A percentile compares a stretch with the other conserved stretches of the same genome.
Conservation (phyloP, 306 rosid species). For the Clitoria ternatea region DNA sequence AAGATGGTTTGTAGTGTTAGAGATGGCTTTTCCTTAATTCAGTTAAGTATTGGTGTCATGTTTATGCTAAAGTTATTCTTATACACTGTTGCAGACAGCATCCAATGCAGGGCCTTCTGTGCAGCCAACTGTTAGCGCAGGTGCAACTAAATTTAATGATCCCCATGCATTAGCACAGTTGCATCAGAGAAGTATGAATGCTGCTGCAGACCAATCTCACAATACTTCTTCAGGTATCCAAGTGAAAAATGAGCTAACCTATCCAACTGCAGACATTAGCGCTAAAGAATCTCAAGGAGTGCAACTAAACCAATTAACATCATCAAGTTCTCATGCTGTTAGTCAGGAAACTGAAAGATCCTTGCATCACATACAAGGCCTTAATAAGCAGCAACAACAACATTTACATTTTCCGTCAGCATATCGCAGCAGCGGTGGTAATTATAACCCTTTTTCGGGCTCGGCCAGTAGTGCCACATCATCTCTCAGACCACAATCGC, state of each 20-base stretch:
- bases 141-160: slow-evolving; percentile 56
- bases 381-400: slow-evolving; percentile 65
- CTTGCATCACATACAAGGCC: slow-evolving; percentile 55
- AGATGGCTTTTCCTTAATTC: background rate
- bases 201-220: slow-evolving; percentile 56
- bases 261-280: slow-evolving; percentile 41
- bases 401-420: slow-evolving; percentile 62
- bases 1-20: slow-evolving; percentile 12
- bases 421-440: slow-evolving; percentile 60
- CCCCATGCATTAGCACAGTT: slow-evolving; percentile 64
- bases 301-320: slow-evolving; percentile 49
- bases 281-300: slow-evolving; percentile 46
- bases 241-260: slow-evolving; percentile 20
- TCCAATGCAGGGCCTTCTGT: slow-evolving; percentile 43
- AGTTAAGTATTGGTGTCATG: background rate
- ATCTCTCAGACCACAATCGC: slow-evolving; percentile 57
- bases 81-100: slow-evolving; percentile 28
- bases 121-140: slow-evolving; percentile 54
- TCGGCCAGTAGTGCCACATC: slow-evolving; percentile 50
- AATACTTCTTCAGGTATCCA: slow-evolving; percentile 51
- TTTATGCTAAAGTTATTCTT: slow-evolving; percentile 19
- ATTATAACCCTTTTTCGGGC: slow-evolving; percentile 61
- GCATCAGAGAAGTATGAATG: slow-evolving; percentile 64
- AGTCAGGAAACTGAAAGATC: slow-evolving; percentile 69
- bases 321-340: slow-evolving; percentile 42